Conservation (phyloP, 306 rosid genomes). For the Glycine latifolia region DNA sequence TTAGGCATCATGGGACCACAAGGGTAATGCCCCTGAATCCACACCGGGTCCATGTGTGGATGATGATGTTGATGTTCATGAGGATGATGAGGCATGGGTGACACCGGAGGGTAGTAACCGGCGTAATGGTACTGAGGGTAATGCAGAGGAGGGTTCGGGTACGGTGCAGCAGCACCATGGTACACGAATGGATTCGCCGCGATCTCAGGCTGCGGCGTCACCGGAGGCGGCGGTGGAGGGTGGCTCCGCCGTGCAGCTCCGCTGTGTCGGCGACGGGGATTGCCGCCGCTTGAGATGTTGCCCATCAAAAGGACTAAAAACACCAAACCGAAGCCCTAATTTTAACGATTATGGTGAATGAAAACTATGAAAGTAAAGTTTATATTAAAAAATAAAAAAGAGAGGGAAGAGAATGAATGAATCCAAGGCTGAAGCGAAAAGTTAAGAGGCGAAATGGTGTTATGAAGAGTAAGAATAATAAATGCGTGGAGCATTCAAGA, state of each 20-base stretch:
- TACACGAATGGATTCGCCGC: constrained; percentile 64
- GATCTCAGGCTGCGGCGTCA: constrained; percentile 75
- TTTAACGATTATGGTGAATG: not conserved
- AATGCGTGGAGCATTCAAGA: constrained; percentile 17
- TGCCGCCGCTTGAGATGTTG: constrained; percentile 65
- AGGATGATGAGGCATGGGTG: constrained; percentile 39
- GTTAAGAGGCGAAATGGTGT: constrained; percentile 13
- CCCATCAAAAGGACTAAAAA: constrained; percentile 60
- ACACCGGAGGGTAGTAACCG: constrained; percentile 48
- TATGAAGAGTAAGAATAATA: constrained; percentile 8
- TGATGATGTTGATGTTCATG: constrained; percentile 38
- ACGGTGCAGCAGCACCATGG: constrained; percentile 67
- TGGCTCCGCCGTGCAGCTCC: constrained; percentile 53
- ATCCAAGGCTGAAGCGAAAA: constrained; percentile 2
- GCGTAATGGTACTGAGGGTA: constrained; percentile 51
- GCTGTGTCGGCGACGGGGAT: constrained; percentile 61
- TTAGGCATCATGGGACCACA: constrained; percentile 59
- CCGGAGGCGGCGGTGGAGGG: constrained; percentile 68
- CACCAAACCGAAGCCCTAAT: constrained; percentile 18
- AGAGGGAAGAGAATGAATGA: not conserved
- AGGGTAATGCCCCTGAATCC: constrained; percentile 69
- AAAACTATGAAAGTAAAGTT: not conserved
- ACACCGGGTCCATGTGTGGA: constrained; percentile 39
- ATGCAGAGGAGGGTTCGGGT: constrained; percentile 47
- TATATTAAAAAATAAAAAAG: not conserved